Evolutionary conservation across 345 rosid species (phyloP), one percentile per base, ranked within the genome.

Genomic region (Crucihimalaya himalaica): DNA sequence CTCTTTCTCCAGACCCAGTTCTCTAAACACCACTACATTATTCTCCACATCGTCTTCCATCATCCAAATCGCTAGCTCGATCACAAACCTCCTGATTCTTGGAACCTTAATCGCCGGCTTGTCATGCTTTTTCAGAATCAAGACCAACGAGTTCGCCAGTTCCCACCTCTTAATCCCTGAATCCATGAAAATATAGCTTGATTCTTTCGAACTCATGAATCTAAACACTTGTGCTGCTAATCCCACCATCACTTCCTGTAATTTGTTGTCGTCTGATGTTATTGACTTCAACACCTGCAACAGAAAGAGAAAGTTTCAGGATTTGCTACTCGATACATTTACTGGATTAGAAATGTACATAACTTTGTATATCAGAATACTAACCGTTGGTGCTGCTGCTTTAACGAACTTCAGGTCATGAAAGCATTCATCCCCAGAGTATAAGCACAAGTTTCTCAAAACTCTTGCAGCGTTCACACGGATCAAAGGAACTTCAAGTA

Each of bases 191-290:
- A 84, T 56, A 27, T 43, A 71, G 70, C 66, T 78, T 2, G 92
- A 79, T 77, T 92, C 96, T 52, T 84, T 76, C 18, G 70, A 52
- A 21, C 79, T 79, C 96, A 90, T 79, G 81, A 79, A 88, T 68
- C 80, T 89, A 86, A 95, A 90, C 59, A 84, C 84, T 68, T 86
- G 89, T 21, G 74, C 81, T 61, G 81, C 81, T 79, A 95, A 81
- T 42, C 99, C 99, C 57, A 90, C 77, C 99, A 95, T 91, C 64
- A 91, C 97, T 85, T 95, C 99, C 54, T 92, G 99, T 67, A 85
- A 54, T 70, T 95, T 95, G 80, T 77, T 74, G 60, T 88, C 89
- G 63, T 78, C 87, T 35, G 86, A 83, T 79, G 85, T 75, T 1
- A 88, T 82, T 43, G 85, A 87, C 83, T 78, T 83, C 13, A 95